Percentiles rank a stretch among this genome's conserved stretches.
phyloP scores from a whole-genome alignment of 331 rosid species.

The Arachis monticola region DNA sequence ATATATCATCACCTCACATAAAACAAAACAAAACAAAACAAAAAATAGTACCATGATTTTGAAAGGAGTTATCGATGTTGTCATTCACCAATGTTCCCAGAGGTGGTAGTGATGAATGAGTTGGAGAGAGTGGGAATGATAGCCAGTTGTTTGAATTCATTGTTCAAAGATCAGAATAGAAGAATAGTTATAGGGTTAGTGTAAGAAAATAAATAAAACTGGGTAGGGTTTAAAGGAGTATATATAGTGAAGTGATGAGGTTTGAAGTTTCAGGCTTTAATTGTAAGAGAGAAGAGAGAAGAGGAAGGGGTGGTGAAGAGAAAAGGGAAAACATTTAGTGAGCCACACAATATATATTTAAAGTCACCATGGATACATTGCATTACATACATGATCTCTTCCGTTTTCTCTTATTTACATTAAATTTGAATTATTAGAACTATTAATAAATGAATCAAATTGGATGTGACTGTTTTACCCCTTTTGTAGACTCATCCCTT shows the following conservation, averaged over 20 bases:
- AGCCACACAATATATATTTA: conserved; percentile 43
- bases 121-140: conserved; percentile 91
- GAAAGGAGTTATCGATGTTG: conserved; percentile 79
- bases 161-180: conserved; percentile 47
- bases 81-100: conserved; percentile 76
- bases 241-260: too few species aligned
- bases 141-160: conserved; percentile 98
- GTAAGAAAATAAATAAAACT: neutral
- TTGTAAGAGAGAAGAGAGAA: neutral
- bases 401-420: neutral
- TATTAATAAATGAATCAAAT: neutral
- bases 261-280: too few species aligned
- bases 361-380: neutral
- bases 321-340: conserved; percentile 37
- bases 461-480: too few species aligned
- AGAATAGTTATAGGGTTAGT: conserved; percentile 31
- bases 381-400: too few species aligned
- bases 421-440: neutral
- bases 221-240: conserved; percentile 40
- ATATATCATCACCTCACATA: neutral
- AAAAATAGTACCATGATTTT: conserved; percentile 60
- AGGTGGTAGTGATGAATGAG: conserved; percentile 76
- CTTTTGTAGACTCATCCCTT: too few species aligned
- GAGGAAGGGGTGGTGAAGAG: conserved; percentile 47
- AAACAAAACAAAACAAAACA: neutral